phyloP scores from a whole-genome alignment of 2,329 filamentous ascomycete genomes.

The Pseudogymnoascus sp. region DNA sequence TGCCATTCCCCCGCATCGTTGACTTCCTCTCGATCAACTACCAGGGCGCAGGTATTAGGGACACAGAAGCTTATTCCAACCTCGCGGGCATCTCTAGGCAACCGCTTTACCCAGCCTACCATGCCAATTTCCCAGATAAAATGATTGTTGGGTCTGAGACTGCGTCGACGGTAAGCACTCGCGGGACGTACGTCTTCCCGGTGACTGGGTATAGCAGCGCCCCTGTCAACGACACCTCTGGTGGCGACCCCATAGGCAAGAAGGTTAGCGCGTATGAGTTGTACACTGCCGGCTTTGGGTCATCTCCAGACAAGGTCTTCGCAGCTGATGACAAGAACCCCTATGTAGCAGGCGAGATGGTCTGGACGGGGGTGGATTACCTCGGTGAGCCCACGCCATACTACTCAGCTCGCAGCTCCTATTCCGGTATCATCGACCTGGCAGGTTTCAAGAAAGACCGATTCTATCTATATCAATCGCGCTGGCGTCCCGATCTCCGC shows the following conservation, averaged over 20 bases:
- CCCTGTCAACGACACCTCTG: slow-evolving; percentile 31
- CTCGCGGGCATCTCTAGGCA: slow-evolving; percentile 25
- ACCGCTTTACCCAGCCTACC: slow-evolving; percentile 34
- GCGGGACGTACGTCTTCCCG: slow-evolving; percentile 46
- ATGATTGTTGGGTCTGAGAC: slow-evolving; percentile 37
- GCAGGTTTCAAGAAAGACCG: slow-evolving; percentile 33
- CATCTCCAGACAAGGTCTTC: slow-evolving; percentile 47
- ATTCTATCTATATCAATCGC: slow-evolving; percentile 46
- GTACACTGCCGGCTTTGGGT: slow-evolving; percentile 38
- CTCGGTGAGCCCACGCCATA: slow-evolving; percentile 43
- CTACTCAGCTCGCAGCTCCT: slow-evolving; percentile 39
- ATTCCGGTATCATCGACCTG: slow-evolving; percentile 46
- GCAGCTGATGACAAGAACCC: slow-evolving; percentile 37
- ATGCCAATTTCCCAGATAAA: slow-evolving; percentile 37
- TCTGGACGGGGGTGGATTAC: slow-evolving; percentile 45
- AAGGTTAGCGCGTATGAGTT: slow-evolving; percentile 45
- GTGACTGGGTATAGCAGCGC: slow-evolving; percentile 34
- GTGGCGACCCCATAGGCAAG: slow-evolving; percentile 30
- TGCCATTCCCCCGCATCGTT: slow-evolving; percentile 32
- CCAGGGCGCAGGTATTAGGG: slow-evolving; percentile 40
- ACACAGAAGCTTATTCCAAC: slow-evolving; percentile 6
- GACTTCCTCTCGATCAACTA: slow-evolving; percentile 48
- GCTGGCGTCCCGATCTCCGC: slow-evolving; percentile 40
- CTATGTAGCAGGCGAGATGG: slow-evolving; percentile 46
- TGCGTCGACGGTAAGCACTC: slow-evolving; percentile 39